phyloP scores from a whole-genome alignment of 306 rosid genomes.

The Mimosa pudica region DNA sequence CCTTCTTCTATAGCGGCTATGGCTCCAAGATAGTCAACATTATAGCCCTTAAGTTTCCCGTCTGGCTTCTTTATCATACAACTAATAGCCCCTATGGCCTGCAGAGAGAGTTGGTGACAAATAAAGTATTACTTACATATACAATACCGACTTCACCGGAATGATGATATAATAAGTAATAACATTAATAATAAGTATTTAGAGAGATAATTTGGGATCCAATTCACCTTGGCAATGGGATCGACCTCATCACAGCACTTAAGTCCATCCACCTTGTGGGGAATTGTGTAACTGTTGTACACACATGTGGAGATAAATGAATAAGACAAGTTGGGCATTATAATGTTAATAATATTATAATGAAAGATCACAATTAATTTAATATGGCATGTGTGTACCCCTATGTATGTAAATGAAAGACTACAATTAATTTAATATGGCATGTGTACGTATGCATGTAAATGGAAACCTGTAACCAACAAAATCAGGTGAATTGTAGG shows the following conservation, averaged over 20 bases:
- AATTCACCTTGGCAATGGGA: constrained; percentile 58
- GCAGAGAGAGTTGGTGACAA: background rate
- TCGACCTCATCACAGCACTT: constrained; percentile 62
- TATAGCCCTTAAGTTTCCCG: constrained; percentile 60
- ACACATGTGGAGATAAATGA: background rate
- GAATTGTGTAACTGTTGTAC: constrained; percentile 60
- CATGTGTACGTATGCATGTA: too few relatives aligned
- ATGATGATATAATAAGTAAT: background rate
- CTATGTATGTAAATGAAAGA: background rate
- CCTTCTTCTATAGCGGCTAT: constrained; percentile 68
- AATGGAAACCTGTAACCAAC: constrained; percentile 58
- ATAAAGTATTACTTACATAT: background rate
- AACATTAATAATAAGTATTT: background rate
- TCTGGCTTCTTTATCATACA: constrained; percentile 67
- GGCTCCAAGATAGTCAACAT: constrained; percentile 71
- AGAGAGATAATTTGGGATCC: background rate
- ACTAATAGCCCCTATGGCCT: constrained; percentile 73
- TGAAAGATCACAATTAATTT: background rate
- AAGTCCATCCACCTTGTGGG: constrained; percentile 63
- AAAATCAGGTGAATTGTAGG: constrained; percentile 66
- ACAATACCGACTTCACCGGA: background rate
- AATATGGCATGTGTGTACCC: too few relatives aligned
- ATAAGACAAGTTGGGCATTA: background rate
- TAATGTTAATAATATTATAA: background rate
- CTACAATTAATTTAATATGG: too few relatives aligned